Evolutionary conservation across 2,329 filamentous ascomycete genomes (phyloP).

Genomic region (Trichoderma afroharzianum): DNA sequence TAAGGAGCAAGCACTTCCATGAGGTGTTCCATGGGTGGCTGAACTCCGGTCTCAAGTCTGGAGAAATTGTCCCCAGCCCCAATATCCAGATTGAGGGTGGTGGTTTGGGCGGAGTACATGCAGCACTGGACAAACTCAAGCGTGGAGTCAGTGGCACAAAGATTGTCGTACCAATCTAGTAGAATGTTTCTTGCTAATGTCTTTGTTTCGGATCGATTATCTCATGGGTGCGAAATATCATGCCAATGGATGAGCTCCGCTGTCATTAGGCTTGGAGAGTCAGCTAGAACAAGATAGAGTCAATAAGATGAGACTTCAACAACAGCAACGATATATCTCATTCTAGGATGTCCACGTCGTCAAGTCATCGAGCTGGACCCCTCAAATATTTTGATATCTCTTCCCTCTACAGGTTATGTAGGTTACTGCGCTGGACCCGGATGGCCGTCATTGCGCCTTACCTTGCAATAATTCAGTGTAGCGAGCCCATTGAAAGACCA

Average conservation of each 20-base stretch:
- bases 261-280: neutral
- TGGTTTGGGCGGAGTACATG: neutral
- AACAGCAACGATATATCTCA: no score
- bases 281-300: neutral
- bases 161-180: neutral
- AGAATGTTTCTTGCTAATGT: neutral
- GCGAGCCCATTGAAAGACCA: neutral
- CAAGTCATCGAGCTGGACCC: no score
- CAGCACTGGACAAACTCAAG: neutral
- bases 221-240: neutral
- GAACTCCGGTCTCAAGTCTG: neutral
- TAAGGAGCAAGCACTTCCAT: neutral
- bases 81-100: neutral
- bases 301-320: no score
- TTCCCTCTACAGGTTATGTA: neutral
- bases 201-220: neutral
- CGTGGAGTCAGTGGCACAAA: neutral
- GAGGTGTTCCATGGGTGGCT: neutral
- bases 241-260: neutral
- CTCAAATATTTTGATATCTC: no score
- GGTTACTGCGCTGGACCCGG: neutral
- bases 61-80: neutral
- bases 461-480: neutral
- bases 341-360: no score
- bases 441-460: neutral